phyloP scores from a whole-genome alignment of 257 asterid species.

The Solanum peruvianum region DNA sequence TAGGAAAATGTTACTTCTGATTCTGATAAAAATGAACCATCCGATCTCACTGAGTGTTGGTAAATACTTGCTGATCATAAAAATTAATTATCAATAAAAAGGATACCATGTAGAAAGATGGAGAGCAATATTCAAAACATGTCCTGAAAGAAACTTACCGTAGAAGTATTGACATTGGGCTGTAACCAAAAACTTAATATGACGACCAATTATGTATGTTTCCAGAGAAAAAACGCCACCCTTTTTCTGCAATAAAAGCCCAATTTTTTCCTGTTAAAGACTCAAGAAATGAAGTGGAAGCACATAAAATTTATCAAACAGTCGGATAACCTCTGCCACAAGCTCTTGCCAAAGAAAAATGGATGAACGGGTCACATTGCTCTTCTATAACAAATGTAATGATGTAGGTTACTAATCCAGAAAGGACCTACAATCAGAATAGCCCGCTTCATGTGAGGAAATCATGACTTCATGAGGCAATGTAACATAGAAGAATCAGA shows the following conservation, averaged over 20 bases:
- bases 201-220: neutral
- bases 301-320: neutral
- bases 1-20: neutral
- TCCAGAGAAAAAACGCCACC: neutral
- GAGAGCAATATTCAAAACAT: neutral
- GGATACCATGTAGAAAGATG: neutral
- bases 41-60: neutral
- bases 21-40: neutral
- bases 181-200: neutral
- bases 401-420: neutral
- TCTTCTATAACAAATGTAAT: neutral
- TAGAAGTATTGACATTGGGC: neutral
- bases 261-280: neutral
- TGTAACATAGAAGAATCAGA: neutral
- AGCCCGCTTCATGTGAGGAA: neutral
- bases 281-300: neutral
- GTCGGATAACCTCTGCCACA: neutral
- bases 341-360: neutral
- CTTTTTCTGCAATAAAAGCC: neutral
- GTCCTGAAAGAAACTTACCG: neutral
- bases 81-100: neutral
- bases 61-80: neutral
- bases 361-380: neutral
- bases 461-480: neutral
- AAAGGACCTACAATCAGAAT: neutral